phyloP scores from a whole-genome alignment of 306 rosid genomes.

The Pterocarpus macrocarpus region DNA sequence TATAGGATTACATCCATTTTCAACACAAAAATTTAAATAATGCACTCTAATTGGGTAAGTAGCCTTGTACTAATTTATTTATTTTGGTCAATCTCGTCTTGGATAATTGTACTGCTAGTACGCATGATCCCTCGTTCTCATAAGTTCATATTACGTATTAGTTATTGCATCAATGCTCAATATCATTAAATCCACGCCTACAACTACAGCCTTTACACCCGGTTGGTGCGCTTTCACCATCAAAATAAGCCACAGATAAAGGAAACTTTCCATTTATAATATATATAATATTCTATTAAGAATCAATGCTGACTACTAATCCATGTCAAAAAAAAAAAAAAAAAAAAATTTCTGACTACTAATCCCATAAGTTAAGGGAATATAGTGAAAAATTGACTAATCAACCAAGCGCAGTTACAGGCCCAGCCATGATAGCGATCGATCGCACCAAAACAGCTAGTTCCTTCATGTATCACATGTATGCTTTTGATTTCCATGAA shows the following conservation, averaged over 20 bases:
- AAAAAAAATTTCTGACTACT: neutral
- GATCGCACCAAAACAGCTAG: neutral
- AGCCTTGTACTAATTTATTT: neutral
- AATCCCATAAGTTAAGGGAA: slow-evolving; percentile 46
- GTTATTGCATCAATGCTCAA: slow-evolving; percentile 7
- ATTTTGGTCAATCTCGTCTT: slow-evolving; percentile 16
- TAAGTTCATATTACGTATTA: slow-evolving; percentile 31
- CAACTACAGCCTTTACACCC: slow-evolving; percentile 43
- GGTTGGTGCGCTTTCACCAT: slow-evolving; percentile 51
- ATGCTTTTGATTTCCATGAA: slow-evolving; percentile 20
- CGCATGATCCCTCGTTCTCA: slow-evolving; percentile 15
- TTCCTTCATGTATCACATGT: slow-evolving; percentile 31
- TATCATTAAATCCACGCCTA: slow-evolving; percentile 47
- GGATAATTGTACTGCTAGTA: slow-evolving; percentile 5
- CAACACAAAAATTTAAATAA: neutral
- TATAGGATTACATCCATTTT: neutral
- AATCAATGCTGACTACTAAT: slow-evolving; percentile 16
- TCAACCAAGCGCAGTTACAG: slow-evolving; percentile 30
- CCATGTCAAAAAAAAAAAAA: neutral
- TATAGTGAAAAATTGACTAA: slow-evolving; percentile 34
- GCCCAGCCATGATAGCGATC: slow-evolving; percentile 34
- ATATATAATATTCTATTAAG: neutral
- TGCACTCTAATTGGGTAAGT: neutral
- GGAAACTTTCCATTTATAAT: slow-evolving; percentile 40
- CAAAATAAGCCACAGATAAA: slow-evolving; percentile 23